Percentiles rank a stretch among this genome's conserved stretches.
phyloP scores from a whole-genome alignment of 495 filamentous ascomycete genomes.

The Peziza echinospora region DNA sequence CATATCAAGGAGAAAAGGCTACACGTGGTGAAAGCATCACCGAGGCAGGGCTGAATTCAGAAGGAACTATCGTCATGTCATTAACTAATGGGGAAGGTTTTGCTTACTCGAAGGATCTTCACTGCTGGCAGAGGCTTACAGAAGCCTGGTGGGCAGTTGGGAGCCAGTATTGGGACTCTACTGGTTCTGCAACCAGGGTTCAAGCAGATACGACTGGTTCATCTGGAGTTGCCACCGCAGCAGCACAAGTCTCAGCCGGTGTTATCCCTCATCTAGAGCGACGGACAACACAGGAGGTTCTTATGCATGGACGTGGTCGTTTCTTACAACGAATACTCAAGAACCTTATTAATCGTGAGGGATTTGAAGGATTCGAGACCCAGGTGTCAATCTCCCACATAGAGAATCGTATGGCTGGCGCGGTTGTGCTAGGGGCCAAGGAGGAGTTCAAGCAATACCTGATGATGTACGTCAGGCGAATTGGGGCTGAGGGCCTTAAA shows the following conservation, averaged over 20 bases:
- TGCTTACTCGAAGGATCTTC: slow-evolving; percentile 60
- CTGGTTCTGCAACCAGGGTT: slow-evolving; percentile 53
- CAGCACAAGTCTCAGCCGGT: slow-evolving; percentile 50
- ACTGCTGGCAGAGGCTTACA: slow-evolving; percentile 79
- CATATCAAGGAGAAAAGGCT: slow-evolving; percentile 44
- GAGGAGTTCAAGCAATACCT: slow-evolving; percentile 84
- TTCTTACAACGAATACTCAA: slow-evolving; percentile 80
- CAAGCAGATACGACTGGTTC: slow-evolving; percentile 23
- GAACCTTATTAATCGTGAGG: slow-evolving; percentile 58
- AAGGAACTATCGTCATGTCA: slow-evolving; percentile 61
- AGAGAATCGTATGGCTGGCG: slow-evolving; percentile 83
- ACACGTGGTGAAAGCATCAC: slow-evolving; percentile 73
- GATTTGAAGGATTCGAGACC: slow-evolving; percentile 79
- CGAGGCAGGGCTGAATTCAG: slow-evolving; percentile 72
- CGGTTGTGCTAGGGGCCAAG: slow-evolving; percentile 57
- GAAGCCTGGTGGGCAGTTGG: slow-evolving; percentile 97
- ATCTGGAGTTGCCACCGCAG: neutral
- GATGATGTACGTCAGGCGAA: slow-evolving; percentile 86
- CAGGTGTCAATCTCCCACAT: slow-evolving; percentile 83
- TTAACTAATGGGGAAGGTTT: slow-evolving; percentile 87
- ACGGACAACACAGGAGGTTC: slow-evolving; percentile 74
- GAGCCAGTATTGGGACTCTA: slow-evolving; percentile 89
- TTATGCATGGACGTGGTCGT: slow-evolving; percentile 78
- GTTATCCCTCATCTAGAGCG: slow-evolving; percentile 85
- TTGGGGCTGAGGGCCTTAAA: slow-evolving; percentile 71